These are phyloP conservation scores for Sporisorium scitamineum DNA, from an alignment of 1,284 basidiomycete species.

Conservation along the genomic window DNA sequence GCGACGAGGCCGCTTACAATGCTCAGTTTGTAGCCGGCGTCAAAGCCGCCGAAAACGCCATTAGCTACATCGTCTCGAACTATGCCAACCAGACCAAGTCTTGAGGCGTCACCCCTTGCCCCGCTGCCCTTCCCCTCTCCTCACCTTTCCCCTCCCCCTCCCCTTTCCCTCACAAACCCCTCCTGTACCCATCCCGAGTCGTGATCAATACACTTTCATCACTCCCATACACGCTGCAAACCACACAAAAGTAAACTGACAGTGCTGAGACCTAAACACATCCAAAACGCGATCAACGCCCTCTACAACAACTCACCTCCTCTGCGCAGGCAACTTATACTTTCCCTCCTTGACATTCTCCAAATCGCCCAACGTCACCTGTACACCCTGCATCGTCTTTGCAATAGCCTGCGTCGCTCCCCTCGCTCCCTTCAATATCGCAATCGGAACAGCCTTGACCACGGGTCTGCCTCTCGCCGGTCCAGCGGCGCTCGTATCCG, in stretches of 20 bases:
- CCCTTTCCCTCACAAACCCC: too few relatives aligned
- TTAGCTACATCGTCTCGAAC: conserved; percentile 35
- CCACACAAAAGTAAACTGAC: not conserved
- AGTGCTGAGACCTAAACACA: not conserved
- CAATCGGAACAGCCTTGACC: conserved; percentile 94
- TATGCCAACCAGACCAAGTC: conserved; percentile 20
- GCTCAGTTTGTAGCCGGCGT: conserved; percentile 48
- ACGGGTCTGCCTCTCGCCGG: conserved; percentile 74
- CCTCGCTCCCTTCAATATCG: conserved; percentile 94
- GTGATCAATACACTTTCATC: not conserved
- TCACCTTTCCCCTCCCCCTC: conserved; percentile 3
- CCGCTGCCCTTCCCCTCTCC: not conserved
- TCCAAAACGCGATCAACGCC: not conserved
- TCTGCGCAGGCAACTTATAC: conserved; percentile 48
- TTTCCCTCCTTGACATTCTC: conserved; percentile 52
- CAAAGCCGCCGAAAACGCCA: conserved; percentile 44
- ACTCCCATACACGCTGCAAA: not conserved
- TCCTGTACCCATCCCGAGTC: not conserved
- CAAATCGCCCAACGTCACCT: conserved; percentile 75
- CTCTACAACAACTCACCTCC: not conserved
- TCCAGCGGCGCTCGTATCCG: conserved; percentile 68
- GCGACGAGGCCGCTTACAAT: conserved; percentile 31
- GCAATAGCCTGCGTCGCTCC: conserved; percentile 94
- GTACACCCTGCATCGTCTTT: conserved; percentile 90
- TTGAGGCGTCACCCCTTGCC: not conserved